Percentiles rank a stretch among this genome's conserved stretches.
phyloP scores from a whole-genome alignment of 2,329 filamentous ascomycete species.

The Parasarocladium wereldwijsianum region DNA sequence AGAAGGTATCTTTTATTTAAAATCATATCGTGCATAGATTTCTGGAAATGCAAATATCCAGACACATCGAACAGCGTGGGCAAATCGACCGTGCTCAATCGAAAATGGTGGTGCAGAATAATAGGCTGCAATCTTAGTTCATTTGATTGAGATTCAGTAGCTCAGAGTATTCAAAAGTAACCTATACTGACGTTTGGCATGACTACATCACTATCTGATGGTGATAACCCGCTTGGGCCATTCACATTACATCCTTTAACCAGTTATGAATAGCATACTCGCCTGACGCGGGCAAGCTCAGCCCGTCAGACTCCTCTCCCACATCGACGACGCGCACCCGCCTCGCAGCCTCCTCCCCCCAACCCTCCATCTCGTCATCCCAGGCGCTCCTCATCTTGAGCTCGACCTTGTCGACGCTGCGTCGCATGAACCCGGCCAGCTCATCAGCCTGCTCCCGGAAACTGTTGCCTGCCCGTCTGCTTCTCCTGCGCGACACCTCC shows the following conservation, averaged over 20 bases:
- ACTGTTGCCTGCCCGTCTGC: conserved; percentile 20
- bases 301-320: conserved; percentile 14
- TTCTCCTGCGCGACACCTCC: conserved; percentile 7
- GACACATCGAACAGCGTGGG: too few relatives aligned
- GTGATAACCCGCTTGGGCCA: not conserved
- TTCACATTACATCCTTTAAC: conserved; percentile 10
- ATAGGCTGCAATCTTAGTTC: not conserved
- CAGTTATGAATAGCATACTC: conserved; percentile 15
- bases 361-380: conserved; percentile 22
- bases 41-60: too few relatives aligned
- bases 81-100: too few relatives aligned
- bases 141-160: not conserved
- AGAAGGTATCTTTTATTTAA: too few relatives aligned
- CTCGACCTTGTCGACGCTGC: conserved; percentile 31
- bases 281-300: conserved; percentile 14
- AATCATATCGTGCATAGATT: too few relatives aligned
- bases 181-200: not conserved
- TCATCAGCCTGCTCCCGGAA: conserved; percentile 31
- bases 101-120: not conserved
- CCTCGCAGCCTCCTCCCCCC: conserved; percentile 17
- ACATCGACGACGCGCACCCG: conserved; percentile 24
- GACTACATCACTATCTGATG: not conserved
- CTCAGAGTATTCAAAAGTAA: not conserved
- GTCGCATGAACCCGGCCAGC: conserved; percentile 31
- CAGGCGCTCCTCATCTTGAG: conserved; percentile 24